Evolutionary conservation across 352 stramenopile genomes (phyloP).

Genomic region (Blastocystis sp.): DNA sequence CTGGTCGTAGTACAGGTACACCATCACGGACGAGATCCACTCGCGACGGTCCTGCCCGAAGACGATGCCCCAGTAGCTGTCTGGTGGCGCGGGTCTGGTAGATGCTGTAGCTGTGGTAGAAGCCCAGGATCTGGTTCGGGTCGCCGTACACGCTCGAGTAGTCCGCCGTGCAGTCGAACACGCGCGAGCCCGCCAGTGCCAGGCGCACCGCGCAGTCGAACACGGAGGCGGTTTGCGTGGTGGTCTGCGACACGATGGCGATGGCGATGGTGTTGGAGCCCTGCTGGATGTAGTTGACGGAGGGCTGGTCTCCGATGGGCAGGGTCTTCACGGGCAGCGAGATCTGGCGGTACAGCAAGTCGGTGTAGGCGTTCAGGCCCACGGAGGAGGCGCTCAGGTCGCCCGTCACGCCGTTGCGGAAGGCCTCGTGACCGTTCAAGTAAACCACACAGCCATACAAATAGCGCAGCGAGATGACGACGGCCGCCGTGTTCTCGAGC

Average conservation of each 20-base stretch:
- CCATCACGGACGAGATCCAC: conserved; percentile 1
- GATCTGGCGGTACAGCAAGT: conserved; percentile 18
- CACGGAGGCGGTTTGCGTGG: neutral
- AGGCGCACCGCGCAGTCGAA: conserved; percentile 55
- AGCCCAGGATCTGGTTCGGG: neutral
- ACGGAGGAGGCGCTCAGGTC: conserved; percentile 2
- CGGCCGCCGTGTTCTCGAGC: neutral
- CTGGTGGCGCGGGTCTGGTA: neutral
- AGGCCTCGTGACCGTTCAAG: conserved; percentile 55
- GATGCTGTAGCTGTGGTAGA: neutral
- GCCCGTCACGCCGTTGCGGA: conserved; percentile 45
- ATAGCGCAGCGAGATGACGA: conserved; percentile 13
- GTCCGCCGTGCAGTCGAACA: neutral
- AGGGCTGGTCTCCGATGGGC: neutral
- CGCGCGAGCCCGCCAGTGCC: conserved; percentile 1
- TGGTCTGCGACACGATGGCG: neutral
- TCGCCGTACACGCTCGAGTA: neutral
- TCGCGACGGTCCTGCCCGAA: conserved; percentile 46
- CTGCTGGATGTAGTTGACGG: neutral
- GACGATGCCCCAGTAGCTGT: neutral
- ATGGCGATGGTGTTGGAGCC: conserved; percentile 45
- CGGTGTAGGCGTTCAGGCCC: neutral
- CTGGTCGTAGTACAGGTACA: neutral
- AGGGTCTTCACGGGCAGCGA: conserved; percentile 39
- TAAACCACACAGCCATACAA: conserved; percentile 35